phyloP scores from a whole-genome alignment of 208 protist genomes.

The Spongospora subterranea region DNA sequence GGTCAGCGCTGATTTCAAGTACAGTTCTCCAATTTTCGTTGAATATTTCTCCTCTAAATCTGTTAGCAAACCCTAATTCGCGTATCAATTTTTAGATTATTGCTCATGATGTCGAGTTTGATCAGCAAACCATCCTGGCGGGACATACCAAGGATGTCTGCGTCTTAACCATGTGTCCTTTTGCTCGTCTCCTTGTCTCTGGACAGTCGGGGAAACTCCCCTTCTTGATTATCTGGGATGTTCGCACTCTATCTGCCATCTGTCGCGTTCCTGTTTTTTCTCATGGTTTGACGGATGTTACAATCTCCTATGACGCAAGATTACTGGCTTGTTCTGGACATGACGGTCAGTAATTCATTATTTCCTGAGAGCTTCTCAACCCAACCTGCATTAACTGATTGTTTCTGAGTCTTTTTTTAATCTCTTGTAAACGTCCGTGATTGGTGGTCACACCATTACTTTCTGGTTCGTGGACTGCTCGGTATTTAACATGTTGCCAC shows the following conservation, averaged over 20 bases:
- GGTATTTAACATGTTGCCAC: too few species aligned
- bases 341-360: neutral
- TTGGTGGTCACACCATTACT: neutral
- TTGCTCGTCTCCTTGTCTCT: neutral
- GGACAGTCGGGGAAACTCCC: neutral
- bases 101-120: conserved; percentile 23
- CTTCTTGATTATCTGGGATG: conserved; percentile 34
- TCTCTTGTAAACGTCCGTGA: neutral
- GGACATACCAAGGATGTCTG: neutral
- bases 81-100: conserved; percentile 1
- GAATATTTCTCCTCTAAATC: neutral
- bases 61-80: neutral
- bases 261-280: neutral
- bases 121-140: conserved; percentile 24
- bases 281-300: neutral
- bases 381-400: neutral
- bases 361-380: too few species aligned
- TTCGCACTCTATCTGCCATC: neutral
- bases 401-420: neutral
- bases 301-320: conserved; percentile 8
- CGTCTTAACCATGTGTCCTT: neutral
- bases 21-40: too few species aligned
- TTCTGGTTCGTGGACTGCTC: too few species aligned
- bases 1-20: too few species aligned
- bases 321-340: neutral